Conservation (phyloP, 768 basidiomycete genomes). For the Termitomyces eurrhizus region DNA sequence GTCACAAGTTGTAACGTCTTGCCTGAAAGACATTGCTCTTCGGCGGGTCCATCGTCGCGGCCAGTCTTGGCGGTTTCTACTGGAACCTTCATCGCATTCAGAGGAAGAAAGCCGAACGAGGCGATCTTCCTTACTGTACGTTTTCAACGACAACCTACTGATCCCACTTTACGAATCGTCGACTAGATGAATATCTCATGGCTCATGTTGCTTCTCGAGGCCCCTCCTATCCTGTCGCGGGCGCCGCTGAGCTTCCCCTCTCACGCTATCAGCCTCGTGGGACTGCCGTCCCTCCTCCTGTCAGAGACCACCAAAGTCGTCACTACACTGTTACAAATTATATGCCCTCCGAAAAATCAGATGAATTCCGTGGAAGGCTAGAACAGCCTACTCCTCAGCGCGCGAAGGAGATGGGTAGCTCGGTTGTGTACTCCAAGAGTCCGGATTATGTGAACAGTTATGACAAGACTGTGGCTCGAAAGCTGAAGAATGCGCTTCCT, state of each 20-base stretch:
- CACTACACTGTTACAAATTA: slow-evolving; percentile 25
- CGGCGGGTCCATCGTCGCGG: slow-evolving; percentile 24
- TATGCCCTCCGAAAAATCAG: slow-evolving; percentile 18
- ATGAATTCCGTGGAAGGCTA: slow-evolving; percentile 10
- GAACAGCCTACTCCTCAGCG: slow-evolving; percentile 31
- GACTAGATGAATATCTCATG: slow-evolving; percentile 29
- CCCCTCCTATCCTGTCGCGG: slow-evolving; percentile 8
- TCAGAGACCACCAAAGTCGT: slow-evolving; percentile 22
- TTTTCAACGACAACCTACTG: not conserved
- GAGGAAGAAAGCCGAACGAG: slow-evolving; percentile 20
- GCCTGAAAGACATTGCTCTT: slow-evolving; percentile 22
- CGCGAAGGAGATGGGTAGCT: slow-evolving; percentile 19
- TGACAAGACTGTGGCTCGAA: slow-evolving; percentile 14
- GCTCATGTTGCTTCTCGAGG: slow-evolving; percentile 17
- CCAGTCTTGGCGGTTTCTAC: slow-evolving; percentile 27
- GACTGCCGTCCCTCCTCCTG: slow-evolving; percentile 14
- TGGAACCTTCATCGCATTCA: slow-evolving; percentile 24
- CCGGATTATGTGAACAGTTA: slow-evolving; percentile 31
- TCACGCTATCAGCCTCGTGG: slow-evolving; percentile 13
- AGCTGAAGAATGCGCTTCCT: not conserved
- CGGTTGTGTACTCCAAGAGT: slow-evolving; percentile 28
- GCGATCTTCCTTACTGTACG: slow-evolving; percentile 29
- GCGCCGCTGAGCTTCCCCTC: slow-evolving; percentile 11
- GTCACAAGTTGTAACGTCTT: not conserved
- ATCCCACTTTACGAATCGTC: not conserved